phyloP scores from a whole-genome alignment of 306 rosid genomes.

The Chamaecrista fasciculata region DNA sequence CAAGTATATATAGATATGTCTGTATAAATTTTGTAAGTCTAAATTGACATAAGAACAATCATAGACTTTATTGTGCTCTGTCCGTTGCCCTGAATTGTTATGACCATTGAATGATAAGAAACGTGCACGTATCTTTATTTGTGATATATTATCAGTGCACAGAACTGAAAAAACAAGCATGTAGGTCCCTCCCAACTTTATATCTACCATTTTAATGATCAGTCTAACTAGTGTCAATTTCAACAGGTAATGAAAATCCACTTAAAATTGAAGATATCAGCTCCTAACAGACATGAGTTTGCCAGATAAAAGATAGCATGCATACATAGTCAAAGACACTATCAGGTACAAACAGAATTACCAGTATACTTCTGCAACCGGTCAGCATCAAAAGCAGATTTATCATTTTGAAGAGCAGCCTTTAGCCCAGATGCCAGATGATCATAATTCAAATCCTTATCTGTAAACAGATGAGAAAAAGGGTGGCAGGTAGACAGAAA shows the following conservation, averaged over 20 bases:
- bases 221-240: not conserved
- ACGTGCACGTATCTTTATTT: not conserved
- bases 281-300: not conserved
- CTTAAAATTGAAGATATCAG: not conserved
- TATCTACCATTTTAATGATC: not conserved
- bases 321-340: constrained; percentile 23
- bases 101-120: not conserved
- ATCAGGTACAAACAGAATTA: constrained; percentile 30
- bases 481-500: constrained; percentile 12
- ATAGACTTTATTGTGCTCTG: not conserved
- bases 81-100: not conserved
- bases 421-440: constrained; percentile 81
- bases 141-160: not conserved
- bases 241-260: constrained; percentile 12
- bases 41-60: constrained; percentile 1
- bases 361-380: constrained; percentile 89
- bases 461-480: constrained; percentile 36
- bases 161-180: not conserved
- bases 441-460: constrained; percentile 79
- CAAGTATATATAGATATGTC: not conserved
- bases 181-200: not conserved
- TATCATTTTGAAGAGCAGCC: constrained; percentile 69
- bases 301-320: constrained; percentile 1
- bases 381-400: constrained; percentile 82
- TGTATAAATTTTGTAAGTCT: not conserved